Percentiles rank a stretch among this genome's conserved stretches.
phyloP scores from a whole-genome alignment of 306 rosid species.

The Medicago ruthenica region DNA sequence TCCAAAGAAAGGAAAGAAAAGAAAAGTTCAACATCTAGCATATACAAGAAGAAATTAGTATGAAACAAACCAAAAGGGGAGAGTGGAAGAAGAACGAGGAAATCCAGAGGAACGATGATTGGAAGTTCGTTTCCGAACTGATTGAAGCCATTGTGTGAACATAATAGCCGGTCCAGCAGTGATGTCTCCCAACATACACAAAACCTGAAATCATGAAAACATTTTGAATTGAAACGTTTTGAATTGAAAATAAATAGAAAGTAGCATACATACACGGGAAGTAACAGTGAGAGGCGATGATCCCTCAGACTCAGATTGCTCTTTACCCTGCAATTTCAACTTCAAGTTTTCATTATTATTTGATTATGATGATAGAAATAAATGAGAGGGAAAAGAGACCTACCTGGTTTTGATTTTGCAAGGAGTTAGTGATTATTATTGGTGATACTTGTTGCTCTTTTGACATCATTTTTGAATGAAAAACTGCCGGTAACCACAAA shows the following conservation, averaged over 20 bases:
- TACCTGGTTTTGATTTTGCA: too few species aligned
- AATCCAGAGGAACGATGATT: slow-evolving; percentile 69
- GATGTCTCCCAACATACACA: slow-evolving; percentile 92
- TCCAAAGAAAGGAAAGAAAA: too few species aligned
- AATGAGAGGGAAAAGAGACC: too few species aligned
- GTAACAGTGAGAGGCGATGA: slow-evolving; percentile 78
- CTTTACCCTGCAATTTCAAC: not conserved
- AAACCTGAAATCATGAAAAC: slow-evolving; percentile 51
- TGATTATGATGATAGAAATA: too few species aligned
- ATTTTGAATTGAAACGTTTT: not conserved
- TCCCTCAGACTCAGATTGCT: slow-evolving; percentile 35
- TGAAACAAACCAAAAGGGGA: slow-evolving; percentile 66
- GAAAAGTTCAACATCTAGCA: too few species aligned
- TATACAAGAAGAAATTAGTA: too few species aligned
- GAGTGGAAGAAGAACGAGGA: slow-evolving; percentile 57
- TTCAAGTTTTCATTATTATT: too few species aligned
- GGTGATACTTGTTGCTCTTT: too few species aligned
- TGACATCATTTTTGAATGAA: too few species aligned
- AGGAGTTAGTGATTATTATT: too few species aligned
- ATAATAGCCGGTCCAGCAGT: slow-evolving; percentile 73
- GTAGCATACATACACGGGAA: slow-evolving; percentile 70
- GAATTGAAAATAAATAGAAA: slow-evolving; percentile 5
- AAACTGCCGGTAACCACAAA: too few species aligned
- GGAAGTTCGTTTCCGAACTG: slow-evolving; percentile 83
- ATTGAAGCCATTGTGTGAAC: slow-evolving; percentile 89